Conservation (phyloP, 208 protist genomes). For the Trypanosoma mega region DNA sequence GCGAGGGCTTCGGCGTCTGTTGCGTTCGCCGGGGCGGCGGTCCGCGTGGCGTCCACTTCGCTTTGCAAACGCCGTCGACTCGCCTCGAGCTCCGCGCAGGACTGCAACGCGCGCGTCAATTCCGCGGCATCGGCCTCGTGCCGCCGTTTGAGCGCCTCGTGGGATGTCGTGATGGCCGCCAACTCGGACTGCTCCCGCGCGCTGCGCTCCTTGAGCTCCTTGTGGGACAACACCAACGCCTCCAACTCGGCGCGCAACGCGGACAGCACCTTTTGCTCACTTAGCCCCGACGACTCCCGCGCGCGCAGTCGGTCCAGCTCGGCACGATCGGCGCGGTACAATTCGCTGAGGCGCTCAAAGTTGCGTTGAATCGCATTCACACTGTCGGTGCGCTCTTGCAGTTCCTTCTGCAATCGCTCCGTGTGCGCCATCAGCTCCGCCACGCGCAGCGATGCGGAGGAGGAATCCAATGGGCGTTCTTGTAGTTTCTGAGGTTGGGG, state of each 20-base stretch:
- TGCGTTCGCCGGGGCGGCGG: too few species aligned
- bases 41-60: too few species aligned
- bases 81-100: too few species aligned
- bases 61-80: too few species aligned
- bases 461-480: too few species aligned
- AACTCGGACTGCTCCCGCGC: background rate
- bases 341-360: conserved; percentile 78
- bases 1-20: too few species aligned
- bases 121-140: too few species aligned
- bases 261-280: conserved; percentile 19
- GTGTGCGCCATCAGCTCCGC: conserved; percentile 49
- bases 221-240: background rate
- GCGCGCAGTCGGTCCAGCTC: conserved; percentile 40
- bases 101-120: too few species aligned
- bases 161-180: background rate
- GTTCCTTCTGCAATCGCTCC: conserved; percentile 49
- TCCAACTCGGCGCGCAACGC: conserved; percentile 33
- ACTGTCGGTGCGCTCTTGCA: conserved; percentile 67
- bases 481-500: too few species aligned
- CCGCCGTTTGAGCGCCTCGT: too few species aligned
- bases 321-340: conserved; percentile 59
- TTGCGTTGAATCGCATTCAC: conserved; percentile 91
- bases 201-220: background rate
- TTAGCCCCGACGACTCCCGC: conserved; percentile 7
- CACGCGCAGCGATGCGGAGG: conserved; percentile 22